Percentiles rank a stretch among this genome's conserved stretches.
phyloP scores from a whole-genome alignment of 495 filamentous ascomycete species.

The Oidiodendron maius region DNA sequence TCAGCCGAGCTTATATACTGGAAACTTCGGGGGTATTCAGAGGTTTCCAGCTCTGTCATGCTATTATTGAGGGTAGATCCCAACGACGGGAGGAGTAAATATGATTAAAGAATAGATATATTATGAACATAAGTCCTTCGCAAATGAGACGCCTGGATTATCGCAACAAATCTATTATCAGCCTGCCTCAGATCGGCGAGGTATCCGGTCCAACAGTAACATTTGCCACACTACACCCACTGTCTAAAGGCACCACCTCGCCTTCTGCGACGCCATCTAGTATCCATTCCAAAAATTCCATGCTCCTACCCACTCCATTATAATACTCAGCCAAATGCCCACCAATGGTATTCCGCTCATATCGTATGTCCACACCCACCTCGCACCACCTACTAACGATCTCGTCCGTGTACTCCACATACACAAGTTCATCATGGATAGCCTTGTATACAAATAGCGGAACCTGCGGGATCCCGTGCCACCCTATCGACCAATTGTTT shows the following conservation, averaged over 20 bases:
- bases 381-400: slow-evolving; percentile 33
- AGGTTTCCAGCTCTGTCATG: too few relatives aligned
- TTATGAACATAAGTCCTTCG: too few relatives aligned
- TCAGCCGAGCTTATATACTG: too few relatives aligned
- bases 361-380: slow-evolving; percentile 29
- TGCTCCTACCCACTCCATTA: background rate
- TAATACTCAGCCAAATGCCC: slow-evolving; percentile 1
- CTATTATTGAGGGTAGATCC: too few relatives aligned
- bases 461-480: slow-evolving; percentile 34
- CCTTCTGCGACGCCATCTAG: background rate
- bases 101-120: too few relatives aligned
- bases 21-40: too few relatives aligned
- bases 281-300: background rate
- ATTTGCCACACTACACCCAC: background rate
- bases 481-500: slow-evolving; percentile 31
- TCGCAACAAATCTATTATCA: too few relatives aligned
- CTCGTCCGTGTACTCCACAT: slow-evolving; percentile 34
- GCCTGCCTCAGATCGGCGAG: background rate
- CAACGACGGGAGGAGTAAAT: too few relatives aligned
- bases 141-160: too few relatives aligned
- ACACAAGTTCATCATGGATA: slow-evolving; percentile 37
- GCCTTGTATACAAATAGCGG: slow-evolving; percentile 46
- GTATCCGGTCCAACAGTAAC: background rate
- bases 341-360: slow-evolving; percentile 27
- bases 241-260: background rate